phyloP scores from a whole-genome alignment of 495 filamentous ascomycete genomes.

The Neurospora sublineolata region DNA sequence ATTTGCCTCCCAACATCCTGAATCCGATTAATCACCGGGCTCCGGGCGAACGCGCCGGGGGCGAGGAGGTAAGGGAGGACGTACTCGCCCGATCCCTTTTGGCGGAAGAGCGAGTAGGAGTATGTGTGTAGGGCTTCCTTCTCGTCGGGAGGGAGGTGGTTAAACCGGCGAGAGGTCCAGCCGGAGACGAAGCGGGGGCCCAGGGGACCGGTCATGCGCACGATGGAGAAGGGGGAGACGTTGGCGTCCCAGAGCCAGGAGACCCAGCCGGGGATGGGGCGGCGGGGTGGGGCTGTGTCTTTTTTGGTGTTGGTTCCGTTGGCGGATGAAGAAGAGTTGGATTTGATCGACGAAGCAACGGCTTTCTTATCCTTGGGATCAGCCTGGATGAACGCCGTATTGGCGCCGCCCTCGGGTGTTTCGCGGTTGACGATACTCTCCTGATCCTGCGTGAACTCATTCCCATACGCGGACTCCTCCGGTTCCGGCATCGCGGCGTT shows the following conservation, averaged over 20 bases:
- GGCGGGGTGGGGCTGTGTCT: conserved; percentile 24
- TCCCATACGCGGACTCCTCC: conserved; percentile 51
- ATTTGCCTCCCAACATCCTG: conserved; percentile 69
- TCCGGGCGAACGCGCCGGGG: conserved; percentile 83
- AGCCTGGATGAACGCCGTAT: conserved; percentile 8
- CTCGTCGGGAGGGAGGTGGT: conserved; percentile 72
- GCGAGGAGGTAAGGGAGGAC: conserved; percentile 86
- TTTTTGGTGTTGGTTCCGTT: neutral
- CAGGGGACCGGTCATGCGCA: conserved; percentile 82
- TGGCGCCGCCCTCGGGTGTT: conserved; percentile 6
- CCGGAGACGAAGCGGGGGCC: conserved; percentile 87
- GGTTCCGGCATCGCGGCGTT: conserved; percentile 71
- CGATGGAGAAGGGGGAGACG: conserved; percentile 82
- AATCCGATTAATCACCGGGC: conserved; percentile 76
- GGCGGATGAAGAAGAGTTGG: neutral
- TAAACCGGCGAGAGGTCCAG: conserved; percentile 88
- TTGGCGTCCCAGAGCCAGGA: conserved; percentile 94
- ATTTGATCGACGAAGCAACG: conserved; percentile 11
- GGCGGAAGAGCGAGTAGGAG: conserved; percentile 86
- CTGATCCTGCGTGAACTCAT: conserved; percentile 70
- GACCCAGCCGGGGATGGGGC: conserved; percentile 71
- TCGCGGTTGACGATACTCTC: conserved; percentile 36
- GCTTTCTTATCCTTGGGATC: conserved; percentile 14
- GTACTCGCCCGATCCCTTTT: conserved; percentile 89
- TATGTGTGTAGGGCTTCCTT: conserved; percentile 80